These are phyloP conservation scores for Leucosporidium creatinivorum DNA, from an alignment of 768 basidiomycete genomes.

Conservation along the genomic window DNA sequence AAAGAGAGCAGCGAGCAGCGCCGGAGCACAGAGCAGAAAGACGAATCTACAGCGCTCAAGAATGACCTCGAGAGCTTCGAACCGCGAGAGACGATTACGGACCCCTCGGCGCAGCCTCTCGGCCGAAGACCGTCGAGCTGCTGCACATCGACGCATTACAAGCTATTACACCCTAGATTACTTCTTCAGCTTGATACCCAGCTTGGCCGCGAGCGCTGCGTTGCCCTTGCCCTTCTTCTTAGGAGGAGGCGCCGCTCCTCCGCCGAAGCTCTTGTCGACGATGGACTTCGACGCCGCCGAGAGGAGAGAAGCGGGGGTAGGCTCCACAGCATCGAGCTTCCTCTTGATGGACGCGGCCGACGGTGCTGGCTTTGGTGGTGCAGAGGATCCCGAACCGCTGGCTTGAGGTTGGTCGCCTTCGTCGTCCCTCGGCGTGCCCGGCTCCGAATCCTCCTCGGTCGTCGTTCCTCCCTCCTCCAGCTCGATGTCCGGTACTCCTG, in stretches of 20 bases:
- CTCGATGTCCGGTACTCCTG: constrained; percentile 34
- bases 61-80: too few relatives aligned
- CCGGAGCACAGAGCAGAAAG: too few relatives aligned
- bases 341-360: constrained; percentile 51
- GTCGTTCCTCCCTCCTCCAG: constrained; percentile 31
- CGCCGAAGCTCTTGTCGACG: constrained; percentile 48
- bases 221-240: constrained; percentile 52
- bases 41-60: too few relatives aligned
- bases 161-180: constrained; percentile 2
- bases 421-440: constrained; percentile 35
- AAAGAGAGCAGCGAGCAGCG: too few relatives aligned
- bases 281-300: constrained; percentile 60
- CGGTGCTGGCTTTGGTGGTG: constrained; percentile 13
- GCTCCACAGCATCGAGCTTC: constrained; percentile 72
- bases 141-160: not conserved
- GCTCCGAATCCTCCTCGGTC: constrained; percentile 23
- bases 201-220: constrained; percentile 51
- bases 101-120: too few relatives aligned
- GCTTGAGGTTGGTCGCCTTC: constrained; percentile 34
- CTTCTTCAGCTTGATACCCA: constrained; percentile 61
- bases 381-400: constrained; percentile 27
- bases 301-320: constrained; percentile 60
- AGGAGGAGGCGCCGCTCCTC: constrained; percentile 46
- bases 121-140: not conserved
- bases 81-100: too few relatives aligned